These are phyloP conservation scores for Exophiala sp. DNA, from an alignment of 2,329 filamentous ascomycete species.

Conservation along the genomic window DNA sequence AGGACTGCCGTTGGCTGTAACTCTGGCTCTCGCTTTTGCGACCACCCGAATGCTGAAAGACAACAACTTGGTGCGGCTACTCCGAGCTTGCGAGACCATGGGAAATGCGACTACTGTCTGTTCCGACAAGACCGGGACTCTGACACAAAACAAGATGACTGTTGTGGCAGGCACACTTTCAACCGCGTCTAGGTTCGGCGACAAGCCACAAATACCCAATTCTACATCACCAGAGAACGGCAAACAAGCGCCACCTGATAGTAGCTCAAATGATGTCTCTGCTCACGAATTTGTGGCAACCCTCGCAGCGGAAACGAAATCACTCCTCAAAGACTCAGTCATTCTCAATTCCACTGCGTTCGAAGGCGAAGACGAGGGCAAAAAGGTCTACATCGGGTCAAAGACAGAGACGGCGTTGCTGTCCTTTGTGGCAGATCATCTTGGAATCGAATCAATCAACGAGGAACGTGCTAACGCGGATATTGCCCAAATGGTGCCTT, in stretches of 20 bases:
- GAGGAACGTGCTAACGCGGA: slow-evolving; percentile 62
- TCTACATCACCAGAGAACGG: slow-evolving; percentile 30
- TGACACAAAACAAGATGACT: slow-evolving; percentile 63
- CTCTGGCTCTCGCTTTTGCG: slow-evolving; percentile 60
- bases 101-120: slow-evolving; percentile 63
- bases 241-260: slow-evolving; percentile 11
- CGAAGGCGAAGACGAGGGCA: slow-evolving; percentile 60
- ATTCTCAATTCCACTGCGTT: slow-evolving; percentile 68
- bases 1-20: slow-evolving; percentile 59
- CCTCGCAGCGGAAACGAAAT: slow-evolving; percentile 52
- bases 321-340: slow-evolving; percentile 61
- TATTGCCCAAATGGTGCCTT: slow-evolving; percentile 53
- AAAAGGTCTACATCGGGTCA: slow-evolving; percentile 64
- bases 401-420: slow-evolving; percentile 75
- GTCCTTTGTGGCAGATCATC: slow-evolving; percentile 62
- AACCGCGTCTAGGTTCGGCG: slow-evolving; percentile 42
- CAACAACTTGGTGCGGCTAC: slow-evolving; percentile 59
- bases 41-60: slow-evolving; percentile 62
- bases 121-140: slow-evolving; percentile 64
- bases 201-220: slow-evolving; percentile 34
- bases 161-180: slow-evolving; percentile 58
- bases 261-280: slow-evolving; percentile 46
- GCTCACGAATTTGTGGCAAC: slow-evolving; percentile 53
- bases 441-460: slow-evolving; percentile 61
- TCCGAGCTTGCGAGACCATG: slow-evolving; percentile 62